Base-by-base conservation (phyloP, 768 basidiomycete species). In the Leccinellum rugosiceps region DNA sequence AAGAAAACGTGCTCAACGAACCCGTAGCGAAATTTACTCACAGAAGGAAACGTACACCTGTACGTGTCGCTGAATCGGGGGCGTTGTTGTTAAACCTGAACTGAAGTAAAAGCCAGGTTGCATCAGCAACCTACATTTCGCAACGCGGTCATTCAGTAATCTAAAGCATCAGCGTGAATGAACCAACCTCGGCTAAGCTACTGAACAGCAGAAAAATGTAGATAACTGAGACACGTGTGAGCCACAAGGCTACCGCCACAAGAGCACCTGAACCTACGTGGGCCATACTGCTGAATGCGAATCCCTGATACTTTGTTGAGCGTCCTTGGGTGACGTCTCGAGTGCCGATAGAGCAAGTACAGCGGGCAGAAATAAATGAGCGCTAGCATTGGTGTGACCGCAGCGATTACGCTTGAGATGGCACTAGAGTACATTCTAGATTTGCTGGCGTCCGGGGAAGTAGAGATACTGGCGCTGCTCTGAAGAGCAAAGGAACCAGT, bases 81-180 rank as follows among this genome's bases (percentile, higher is more conserved):
- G 77, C 80, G 45, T 82, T 83, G 48, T 76, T 65, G 50, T 81
- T 78, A 68, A 78, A 78, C 30, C 73, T 72, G 68, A 80, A 85
- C 65, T 86, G 83, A 6, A 83, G 66, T 28, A 85, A 65, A 50
- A 87, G 71, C 85, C 85, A 87, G 61, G 77, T 81, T 47, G 82
- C 71, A 38, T 83, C 70, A 3, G 83, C 82, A 21, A 81, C 68
- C 85, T 83, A 28, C 60, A 41, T 46, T 52, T 46, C 35, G 23
- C 38, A 53, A 49, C 32, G 15, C 3, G 30, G 19, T 65, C 38
- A 53, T 50, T 53, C 41, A 52, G 35, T 15, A 48, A 52, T 53
- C 26, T 50, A 35, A 11, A 32, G 28, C n/a, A 45, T 3, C 7
- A 26, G 28, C 21, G 30, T 15, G 14, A 47, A 44, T 14, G 30